Base-by-base conservation (phyloP, 352 stramenopile species). In the Halophytophthora polymorphica region DNA sequence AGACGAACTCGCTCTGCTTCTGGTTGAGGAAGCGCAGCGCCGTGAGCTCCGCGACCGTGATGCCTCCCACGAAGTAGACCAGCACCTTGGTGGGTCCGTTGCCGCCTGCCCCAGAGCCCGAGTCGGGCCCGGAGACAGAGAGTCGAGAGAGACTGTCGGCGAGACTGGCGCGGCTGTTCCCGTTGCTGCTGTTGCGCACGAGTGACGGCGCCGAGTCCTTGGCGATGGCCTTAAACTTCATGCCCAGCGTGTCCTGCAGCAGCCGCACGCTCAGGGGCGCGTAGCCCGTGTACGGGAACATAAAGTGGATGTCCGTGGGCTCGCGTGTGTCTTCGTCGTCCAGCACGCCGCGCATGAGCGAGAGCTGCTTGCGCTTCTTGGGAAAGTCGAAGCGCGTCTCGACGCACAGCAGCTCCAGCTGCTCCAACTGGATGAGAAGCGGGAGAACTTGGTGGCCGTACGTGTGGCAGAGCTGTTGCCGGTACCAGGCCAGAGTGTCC, bases 221-320 rank as follows among this genome's bases (percentile, higher is more conserved):
- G 1, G 58, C 55, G 13, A 76, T 59, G 19, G 62, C 58, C 51
- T 86, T 88, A 54, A 81, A 73, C 28, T 84, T 82, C 66, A 87
- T 83, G 0, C 76, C 76, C 11, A 93, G 66, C 11, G 85, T 75
- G 29, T 78, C 65, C 71, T 95, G 81, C 38, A 95, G 68, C 25
- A 88, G 57, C 0, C 83, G 81, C 41, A 93, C 75, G 52, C 81
- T 93, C 69, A 95, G 80, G 7, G 83, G 82, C 4, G 85, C 85
- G 44, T 93, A 93, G 2, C 85, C 83, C 6, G 77, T 92, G 57
- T 88, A 92, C 1, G 83, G 76, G 40, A 93, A 93, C 80, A 95
- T 90, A 31, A 90, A 93, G 48, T 87, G 66, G 44, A 95, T 93
- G 39, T 95, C 80, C 2, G 38, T 61, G 3, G 77, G 71, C 23